These are phyloP conservation scores for Moricandia arvensis DNA, from an alignment of 345 rosid genomes.

Conservation along the genomic window DNA sequence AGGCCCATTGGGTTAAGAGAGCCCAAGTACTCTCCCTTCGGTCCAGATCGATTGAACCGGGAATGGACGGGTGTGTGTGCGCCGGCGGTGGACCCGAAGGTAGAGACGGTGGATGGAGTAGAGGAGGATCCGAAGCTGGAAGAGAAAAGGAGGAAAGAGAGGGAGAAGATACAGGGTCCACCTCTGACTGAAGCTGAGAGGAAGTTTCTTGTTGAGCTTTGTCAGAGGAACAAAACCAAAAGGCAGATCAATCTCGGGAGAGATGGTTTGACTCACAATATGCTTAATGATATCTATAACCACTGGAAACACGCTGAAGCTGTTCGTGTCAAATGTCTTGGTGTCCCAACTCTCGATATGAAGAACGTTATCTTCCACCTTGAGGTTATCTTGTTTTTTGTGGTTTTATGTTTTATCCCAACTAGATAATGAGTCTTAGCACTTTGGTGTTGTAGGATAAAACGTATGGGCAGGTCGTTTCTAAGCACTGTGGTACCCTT, in stretches of 20 bases:
- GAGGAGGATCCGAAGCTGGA: slow-evolving; percentile 70
- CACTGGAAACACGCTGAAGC: slow-evolving; percentile 81
- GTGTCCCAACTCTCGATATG: slow-evolving; percentile 90
- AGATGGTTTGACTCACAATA: slow-evolving; percentile 95
- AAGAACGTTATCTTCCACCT: slow-evolving; percentile 78
- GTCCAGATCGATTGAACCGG: slow-evolving; percentile 73
- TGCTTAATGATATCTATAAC: slow-evolving; percentile 85
- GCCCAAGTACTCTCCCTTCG: slow-evolving; percentile 93
- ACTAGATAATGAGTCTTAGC: background rate
- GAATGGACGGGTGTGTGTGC: slow-evolving; percentile 93
- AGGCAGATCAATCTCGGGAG: slow-evolving; percentile 80
- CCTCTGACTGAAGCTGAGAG: slow-evolving; percentile 76
- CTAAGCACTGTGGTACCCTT: slow-evolving; percentile 70
- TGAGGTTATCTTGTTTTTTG: slow-evolving; percentile 36
- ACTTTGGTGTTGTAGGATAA: slow-evolving; percentile 29
- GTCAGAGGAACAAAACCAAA: slow-evolving; percentile 67
- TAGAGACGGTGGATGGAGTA: slow-evolving; percentile 55
- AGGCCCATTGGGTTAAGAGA: slow-evolving; percentile 89
- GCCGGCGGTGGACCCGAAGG: slow-evolving; percentile 67
- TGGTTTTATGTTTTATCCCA: background rate
- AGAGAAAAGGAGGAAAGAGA: slow-evolving; percentile 60
- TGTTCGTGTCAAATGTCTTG: slow-evolving; percentile 81
- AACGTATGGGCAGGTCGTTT: slow-evolving; percentile 67
- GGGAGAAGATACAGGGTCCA: slow-evolving; percentile 64
- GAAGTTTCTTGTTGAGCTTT: slow-evolving; percentile 64